Evolutionary conservation across 805 yeast genomes (phyloP), one percentile per base, ranked within the genome.

Genomic region (Candida namnaoensis): DNA sequence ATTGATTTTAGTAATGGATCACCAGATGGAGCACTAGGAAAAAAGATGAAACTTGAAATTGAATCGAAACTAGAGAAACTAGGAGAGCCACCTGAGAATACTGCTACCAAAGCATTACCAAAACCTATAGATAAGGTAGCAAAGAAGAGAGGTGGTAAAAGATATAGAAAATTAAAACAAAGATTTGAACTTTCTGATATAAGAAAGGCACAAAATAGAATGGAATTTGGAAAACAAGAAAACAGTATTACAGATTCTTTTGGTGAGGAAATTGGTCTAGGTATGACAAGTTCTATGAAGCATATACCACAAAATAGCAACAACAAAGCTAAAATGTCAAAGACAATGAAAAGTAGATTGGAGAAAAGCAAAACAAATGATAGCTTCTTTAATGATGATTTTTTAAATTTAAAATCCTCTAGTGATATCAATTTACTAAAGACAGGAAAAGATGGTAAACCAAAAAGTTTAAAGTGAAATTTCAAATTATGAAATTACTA

Each of bases 241-340:
- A 76, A 71, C 19, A 71, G 80, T 1, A 64, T 70, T 3, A 64
- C 66, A 46, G 88, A 83, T 46, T 68, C 78, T 0, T 82, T 67
- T 55, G 95, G 95, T 10, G 88, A 86, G 41, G 95, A 87, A 52
- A 66, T 83, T 30, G 96, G 96, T 0, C 53, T 88, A 38, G 95
- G 96, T 4, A 78, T 86, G 87, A 47, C 57, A 15, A 60, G 60
- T 12, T 44, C 56, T 2, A 51, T 56, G 44, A 52, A 64, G 19
- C 41, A 53, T 5, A 45, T 57, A 6, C 50, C 54, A 5, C 53
- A 64, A 14, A 72, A 68, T 47, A 56, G 61, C 1, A 72, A 72
- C 38, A 78, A 78, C 24, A 66, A 61, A 41, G 81, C 87, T 3
- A 72, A 74, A 47, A 58, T 83, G 65, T 69, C 83, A 2, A 83